phyloP scores from a whole-genome alignment of 2,329 filamentous ascomycete species.

The Aspergillus bombycis region DNA sequence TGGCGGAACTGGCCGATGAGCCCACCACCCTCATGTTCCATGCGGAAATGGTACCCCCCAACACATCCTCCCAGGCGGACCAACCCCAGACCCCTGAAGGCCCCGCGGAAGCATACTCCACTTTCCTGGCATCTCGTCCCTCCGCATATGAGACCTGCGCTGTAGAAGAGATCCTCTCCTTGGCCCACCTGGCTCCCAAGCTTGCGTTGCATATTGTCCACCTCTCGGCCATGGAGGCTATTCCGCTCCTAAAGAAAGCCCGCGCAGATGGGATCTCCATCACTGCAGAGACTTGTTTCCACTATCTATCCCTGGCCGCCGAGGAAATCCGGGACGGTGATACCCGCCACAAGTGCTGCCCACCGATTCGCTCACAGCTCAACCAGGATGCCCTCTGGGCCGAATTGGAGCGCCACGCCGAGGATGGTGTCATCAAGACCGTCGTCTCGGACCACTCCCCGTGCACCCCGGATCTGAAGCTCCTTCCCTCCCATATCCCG shows the following conservation, averaged over 20 bases:
- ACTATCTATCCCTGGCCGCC: conserved; percentile 83
- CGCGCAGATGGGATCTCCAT: conserved; percentile 76
- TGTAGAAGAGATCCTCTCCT: conserved; percentile 79
- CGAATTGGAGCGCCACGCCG: conserved; percentile 64
- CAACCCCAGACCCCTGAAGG: conserved; percentile 73
- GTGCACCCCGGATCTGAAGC: conserved; percentile 91
- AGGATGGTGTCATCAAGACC: conserved; percentile 82
- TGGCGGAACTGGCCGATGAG: conserved; percentile 76
- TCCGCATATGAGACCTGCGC: conserved; percentile 90
- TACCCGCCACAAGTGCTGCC: conserved; percentile 93
- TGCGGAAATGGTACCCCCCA: conserved; percentile 95
- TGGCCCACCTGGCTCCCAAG: conserved; percentile 77
- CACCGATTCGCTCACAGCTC: conserved; percentile 77
- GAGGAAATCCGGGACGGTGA: conserved; percentile 83
- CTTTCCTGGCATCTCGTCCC: conserved; percentile 89
- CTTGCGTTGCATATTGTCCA: conserved; percentile 93
- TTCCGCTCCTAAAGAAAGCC: conserved; percentile 76
- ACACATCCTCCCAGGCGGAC: conserved; percentile 77
- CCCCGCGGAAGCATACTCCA: conserved; percentile 76
- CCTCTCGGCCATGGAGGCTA: conserved; percentile 84
- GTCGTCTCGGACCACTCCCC: conserved; percentile 95
- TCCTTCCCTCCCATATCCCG: conserved; percentile 73
- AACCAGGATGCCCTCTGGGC: conserved; percentile 89
- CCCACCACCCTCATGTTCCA: conserved; percentile 98
- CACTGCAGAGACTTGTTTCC: conserved; percentile 94